These are phyloP conservation scores for Pyrenula massariospora DNA, from an alignment of 495 filamentous ascomycete species.

Conservation along the genomic window DNA sequence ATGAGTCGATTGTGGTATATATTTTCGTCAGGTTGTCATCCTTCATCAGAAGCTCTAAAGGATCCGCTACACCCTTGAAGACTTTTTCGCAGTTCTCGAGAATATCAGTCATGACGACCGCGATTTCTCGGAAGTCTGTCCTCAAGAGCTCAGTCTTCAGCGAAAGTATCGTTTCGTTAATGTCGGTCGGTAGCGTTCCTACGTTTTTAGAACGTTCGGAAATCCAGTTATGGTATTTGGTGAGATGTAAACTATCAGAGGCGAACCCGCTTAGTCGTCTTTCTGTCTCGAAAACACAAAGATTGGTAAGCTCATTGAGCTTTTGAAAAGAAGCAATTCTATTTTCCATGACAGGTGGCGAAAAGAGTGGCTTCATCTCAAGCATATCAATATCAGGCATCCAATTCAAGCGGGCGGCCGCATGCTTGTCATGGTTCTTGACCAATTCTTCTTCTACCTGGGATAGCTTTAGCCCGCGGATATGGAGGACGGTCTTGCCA, in stretches of 20 bases:
- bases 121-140: not conserved
- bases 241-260: no score
- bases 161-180: conserved; percentile 1
- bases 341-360: not conserved
- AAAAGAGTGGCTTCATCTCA: conserved; percentile 1
- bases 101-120: conserved; percentile 3
- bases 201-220: conserved; percentile 3
- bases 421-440: conserved; percentile 1
- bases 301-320: no score
- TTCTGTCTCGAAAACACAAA: no score
- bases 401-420: conserved; percentile 10
- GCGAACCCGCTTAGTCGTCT: no score
- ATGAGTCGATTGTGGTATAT: no score
- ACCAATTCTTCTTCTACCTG: conserved; percentile 1
- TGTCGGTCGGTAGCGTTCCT: conserved; percentile 8
- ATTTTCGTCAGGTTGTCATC: no score
- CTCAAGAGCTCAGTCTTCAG: not conserved
- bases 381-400: conserved; percentile 19
- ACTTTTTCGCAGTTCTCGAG: conserved; percentile 3
- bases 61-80: conserved; percentile 5
- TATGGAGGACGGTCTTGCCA: not conserved
- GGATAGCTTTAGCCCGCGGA: not conserved
- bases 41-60: conserved; percentile 10
- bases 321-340: no score
- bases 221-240: no score